A percentile compares a stretch with the other conserved stretches of the same genome.
Conservation (phyloP, 2,329 filamentous ascomycete species). For the Monosporascus sp. region DNA sequence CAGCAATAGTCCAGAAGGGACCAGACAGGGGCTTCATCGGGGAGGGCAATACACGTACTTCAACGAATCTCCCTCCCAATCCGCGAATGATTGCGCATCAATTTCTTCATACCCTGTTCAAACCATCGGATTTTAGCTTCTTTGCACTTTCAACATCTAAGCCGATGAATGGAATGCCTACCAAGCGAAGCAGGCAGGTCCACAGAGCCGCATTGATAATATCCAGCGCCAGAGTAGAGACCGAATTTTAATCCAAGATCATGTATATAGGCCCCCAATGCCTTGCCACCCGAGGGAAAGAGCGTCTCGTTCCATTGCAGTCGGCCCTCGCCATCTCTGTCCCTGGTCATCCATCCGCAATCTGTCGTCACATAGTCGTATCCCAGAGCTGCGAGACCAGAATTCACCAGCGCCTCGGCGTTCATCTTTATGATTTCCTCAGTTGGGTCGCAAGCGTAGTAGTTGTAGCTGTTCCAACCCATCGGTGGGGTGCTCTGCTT, state of each 20-base stretch:
- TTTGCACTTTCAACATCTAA: background rate
- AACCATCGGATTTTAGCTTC: background rate
- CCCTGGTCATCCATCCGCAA: conserved; percentile 48
- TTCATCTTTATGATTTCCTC: conserved; percentile 45
- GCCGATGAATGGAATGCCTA: conserved; percentile 10
- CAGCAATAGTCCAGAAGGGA: background rate
- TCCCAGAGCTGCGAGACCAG: conserved; percentile 46
- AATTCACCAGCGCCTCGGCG: conserved; percentile 46
- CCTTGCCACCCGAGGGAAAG: conserved; percentile 45
- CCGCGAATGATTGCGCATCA: conserved; percentile 35
- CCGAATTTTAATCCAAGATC: conserved; percentile 45
- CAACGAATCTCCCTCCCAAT: conserved; percentile 42
- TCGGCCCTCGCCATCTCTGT: conserved; percentile 36
- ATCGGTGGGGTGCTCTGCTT: conserved; percentile 33
- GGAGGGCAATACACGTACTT: conserved; percentile 36
- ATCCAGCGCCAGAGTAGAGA: conserved; percentile 47
- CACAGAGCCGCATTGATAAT: conserved; percentile 38
- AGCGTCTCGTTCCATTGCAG: conserved; percentile 44
- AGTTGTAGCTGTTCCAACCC: conserved; percentile 58
- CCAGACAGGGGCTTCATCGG: background rate
- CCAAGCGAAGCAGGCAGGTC: conserved; percentile 40
- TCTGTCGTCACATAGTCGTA: conserved; percentile 54
- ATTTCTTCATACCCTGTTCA: conserved; percentile 34
- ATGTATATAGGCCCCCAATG: conserved; percentile 45
- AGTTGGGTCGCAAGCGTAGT: conserved; percentile 44